A percentile compares a stretch with the other conserved stretches of the same genome.
These are phyloP conservation scores for Trichoderma reesei DNA, from an alignment of 495 filamentous ascomycete genomes.

Conservation along the genomic window DNA sequence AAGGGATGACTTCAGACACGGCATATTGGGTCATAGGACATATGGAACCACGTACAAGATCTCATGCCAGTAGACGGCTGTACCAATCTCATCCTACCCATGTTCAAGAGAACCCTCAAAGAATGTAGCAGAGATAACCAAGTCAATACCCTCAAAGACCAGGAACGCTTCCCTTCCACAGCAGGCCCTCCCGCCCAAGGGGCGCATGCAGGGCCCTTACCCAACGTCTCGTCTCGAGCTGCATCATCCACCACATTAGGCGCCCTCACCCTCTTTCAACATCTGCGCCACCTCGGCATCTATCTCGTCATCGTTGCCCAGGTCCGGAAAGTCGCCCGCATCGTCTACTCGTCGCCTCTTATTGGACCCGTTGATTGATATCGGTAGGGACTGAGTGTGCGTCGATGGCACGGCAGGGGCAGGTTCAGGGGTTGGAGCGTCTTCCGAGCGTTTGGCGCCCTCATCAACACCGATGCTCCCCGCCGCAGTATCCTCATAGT, in stretches of 20 bases:
- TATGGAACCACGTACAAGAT: too few relatives aligned
- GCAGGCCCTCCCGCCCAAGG: too few relatives aligned
- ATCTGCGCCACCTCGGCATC: slow-evolving; percentile 80
- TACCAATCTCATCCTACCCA: too few relatives aligned
- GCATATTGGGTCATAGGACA: too few relatives aligned
- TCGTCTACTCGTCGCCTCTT: slow-evolving; percentile 63
- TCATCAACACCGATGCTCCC: slow-evolving; percentile 10
- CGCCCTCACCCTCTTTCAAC: slow-evolving; percentile 25
- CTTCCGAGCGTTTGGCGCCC: slow-evolving; percentile 7
- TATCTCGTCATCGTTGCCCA: slow-evolving; percentile 60
- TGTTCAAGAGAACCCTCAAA: too few relatives aligned
- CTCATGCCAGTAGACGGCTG: too few relatives aligned
- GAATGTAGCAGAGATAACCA: too few relatives aligned
- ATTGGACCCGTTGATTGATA: slow-evolving; percentile 45
- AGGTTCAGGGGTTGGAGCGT: slow-evolving; percentile 35
- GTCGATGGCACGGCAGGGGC: slow-evolving; percentile 41
- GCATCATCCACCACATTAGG: too few relatives aligned
- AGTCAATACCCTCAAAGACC: too few relatives aligned
- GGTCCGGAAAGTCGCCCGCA: slow-evolving; percentile 56
- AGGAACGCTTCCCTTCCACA: too few relatives aligned
- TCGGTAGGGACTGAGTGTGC: slow-evolving; percentile 32
- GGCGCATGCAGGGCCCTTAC: too few relatives aligned
- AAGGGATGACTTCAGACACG: too few relatives aligned
- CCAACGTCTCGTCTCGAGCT: neutral
- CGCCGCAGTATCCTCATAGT: slow-evolving; percentile 13